Conservation (phyloP, 2,329 filamentous ascomycete genomes). For the Neonectria ditissima region DNA sequence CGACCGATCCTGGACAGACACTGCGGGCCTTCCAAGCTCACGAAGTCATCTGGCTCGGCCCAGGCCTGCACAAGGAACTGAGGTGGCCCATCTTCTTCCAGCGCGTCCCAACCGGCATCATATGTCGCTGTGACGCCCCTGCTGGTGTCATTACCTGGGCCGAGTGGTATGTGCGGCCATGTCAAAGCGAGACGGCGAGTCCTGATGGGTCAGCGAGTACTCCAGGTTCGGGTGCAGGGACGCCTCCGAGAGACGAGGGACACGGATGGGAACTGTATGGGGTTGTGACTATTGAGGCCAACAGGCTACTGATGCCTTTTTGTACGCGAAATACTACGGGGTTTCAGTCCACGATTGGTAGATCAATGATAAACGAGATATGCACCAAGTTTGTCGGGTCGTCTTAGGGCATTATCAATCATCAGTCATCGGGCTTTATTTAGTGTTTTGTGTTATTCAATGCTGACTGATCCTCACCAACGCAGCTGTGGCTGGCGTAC, state of each 20-base stretch:
- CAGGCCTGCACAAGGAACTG: slow-evolving; percentile 54
- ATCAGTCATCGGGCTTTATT: background rate
- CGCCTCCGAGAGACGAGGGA: slow-evolving; percentile 18
- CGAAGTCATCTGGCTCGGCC: slow-evolving; percentile 51
- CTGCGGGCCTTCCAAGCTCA: slow-evolving; percentile 49
- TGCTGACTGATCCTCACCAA: background rate
- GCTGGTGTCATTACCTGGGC: slow-evolving; percentile 57
- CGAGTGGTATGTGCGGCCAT: slow-evolving; percentile 46
- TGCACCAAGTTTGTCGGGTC: slow-evolving; percentile 18
- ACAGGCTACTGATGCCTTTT: slow-evolving; percentile 49
- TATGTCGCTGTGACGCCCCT: slow-evolving; percentile 54
- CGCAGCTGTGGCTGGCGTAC: background rate
- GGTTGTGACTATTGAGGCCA: slow-evolving; percentile 46
- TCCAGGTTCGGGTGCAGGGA: slow-evolving; percentile 29
- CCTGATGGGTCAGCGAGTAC: slow-evolving; percentile 25
- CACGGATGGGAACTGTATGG: slow-evolving; percentile 48
- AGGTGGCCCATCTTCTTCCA: slow-evolving; percentile 58
- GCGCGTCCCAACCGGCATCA: slow-evolving; percentile 53
- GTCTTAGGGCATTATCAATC: background rate
- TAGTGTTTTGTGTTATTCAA: background rate
- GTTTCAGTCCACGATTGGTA: slow-evolving; percentile 23
- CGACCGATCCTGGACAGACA: slow-evolving; percentile 43
- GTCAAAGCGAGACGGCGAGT: slow-evolving; percentile 7
- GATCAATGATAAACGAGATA: slow-evolving; percentile 29
- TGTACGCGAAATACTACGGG: slow-evolving; percentile 38